phyloP scores from a whole-genome alignment of 805 yeast species.

The Nakazawaea anatomiae region DNA sequence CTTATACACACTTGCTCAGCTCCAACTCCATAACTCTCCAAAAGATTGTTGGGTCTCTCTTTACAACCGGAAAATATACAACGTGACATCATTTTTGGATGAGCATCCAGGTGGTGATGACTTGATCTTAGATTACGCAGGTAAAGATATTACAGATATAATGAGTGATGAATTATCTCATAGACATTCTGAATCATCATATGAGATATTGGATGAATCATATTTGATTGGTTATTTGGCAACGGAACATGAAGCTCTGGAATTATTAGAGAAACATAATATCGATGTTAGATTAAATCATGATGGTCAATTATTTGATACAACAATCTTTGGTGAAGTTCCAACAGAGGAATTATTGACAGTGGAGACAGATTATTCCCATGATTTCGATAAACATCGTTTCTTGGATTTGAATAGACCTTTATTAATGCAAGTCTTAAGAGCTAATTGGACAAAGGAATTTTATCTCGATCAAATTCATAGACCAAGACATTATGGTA shows the following conservation, averaged over 20 bases:
- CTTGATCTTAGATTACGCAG: slow-evolving; percentile 51
- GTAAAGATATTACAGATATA: slow-evolving; percentile 61
- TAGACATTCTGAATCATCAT: slow-evolving; percentile 80
- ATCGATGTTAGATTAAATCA: slow-evolving; percentile 52
- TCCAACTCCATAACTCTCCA: slow-evolving; percentile 45
- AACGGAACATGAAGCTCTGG: slow-evolving; percentile 68
- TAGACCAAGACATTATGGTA: slow-evolving; percentile 96
- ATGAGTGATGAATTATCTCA: slow-evolving; percentile 69
- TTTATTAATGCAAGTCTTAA: slow-evolving; percentile 71
- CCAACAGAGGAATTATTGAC: slow-evolving; percentile 71
- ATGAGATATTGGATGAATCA: slow-evolving; percentile 82
- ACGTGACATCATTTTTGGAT: slow-evolving; percentile 67
- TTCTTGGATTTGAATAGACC: slow-evolving; percentile 85
- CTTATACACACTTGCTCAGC: slow-evolving; percentile 46
- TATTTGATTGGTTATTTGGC: slow-evolving; percentile 83
- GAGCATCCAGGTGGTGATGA: slow-evolving; percentile 72
- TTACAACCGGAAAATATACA: slow-evolving; percentile 73
- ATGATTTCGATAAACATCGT: slow-evolving; percentile 70
- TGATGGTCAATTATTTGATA: slow-evolving; percentile 33
- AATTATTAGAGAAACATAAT: slow-evolving; percentile 55
- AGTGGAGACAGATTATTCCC: slow-evolving; percentile 70
- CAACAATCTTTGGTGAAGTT: slow-evolving; percentile 53
- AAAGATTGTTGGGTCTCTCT: slow-evolving; percentile 78
- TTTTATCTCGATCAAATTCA: slow-evolving; percentile 95
- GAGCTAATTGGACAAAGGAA: slow-evolving; percentile 72